Evolutionary conservation across 768 basidiomycete species (phyloP).

Genomic region (Amanita rimosa): DNA sequence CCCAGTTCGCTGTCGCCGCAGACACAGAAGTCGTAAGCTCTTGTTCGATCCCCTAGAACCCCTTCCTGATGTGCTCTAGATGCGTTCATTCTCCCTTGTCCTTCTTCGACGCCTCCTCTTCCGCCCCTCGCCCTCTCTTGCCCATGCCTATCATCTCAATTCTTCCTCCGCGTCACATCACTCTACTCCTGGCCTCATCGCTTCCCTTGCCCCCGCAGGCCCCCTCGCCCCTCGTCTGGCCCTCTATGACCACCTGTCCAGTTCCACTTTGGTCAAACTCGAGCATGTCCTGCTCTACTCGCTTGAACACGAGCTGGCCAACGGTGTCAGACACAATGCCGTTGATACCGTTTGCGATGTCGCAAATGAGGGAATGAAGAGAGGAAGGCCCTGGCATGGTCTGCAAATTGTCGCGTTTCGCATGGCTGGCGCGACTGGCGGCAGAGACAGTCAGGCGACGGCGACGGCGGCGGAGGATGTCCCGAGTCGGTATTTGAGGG

Average conservation of each 20-base stretch:
- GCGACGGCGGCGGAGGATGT: slow-evolving; percentile 10
- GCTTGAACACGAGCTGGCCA: slow-evolving; percentile 46
- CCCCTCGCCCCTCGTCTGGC: slow-evolving; percentile 28
- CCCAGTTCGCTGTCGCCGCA: slow-evolving; percentile 67
- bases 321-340: slow-evolving; percentile 53
- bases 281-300: slow-evolving; percentile 66
- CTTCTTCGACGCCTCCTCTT: slow-evolving; percentile 72
- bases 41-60: slow-evolving; percentile 5
- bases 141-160: background rate
- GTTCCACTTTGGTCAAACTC: slow-evolving; percentile 52
- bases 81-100: slow-evolving; percentile 79
- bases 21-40: slow-evolving; percentile 56
- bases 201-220: slow-evolving; percentile 9
- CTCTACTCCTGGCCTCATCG: too few species aligned
- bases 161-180: slow-evolving; percentile 4
- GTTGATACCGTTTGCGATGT: slow-evolving; percentile 72
- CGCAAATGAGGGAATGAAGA: slow-evolving; percentile 61
- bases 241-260: slow-evolving; percentile 68
- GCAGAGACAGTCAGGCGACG: slow-evolving; percentile 4
- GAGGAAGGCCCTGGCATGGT: slow-evolving; percentile 76
- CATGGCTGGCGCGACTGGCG: slow-evolving; percentile 36
- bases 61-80: slow-evolving; percentile 56
- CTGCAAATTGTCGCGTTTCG: slow-evolving; percentile 61
- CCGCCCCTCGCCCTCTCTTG: slow-evolving; percentile 31
- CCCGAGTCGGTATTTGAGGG: slow-evolving; percentile 25